phyloP scores from a whole-genome alignment of 2,329 filamentous ascomycete genomes.

The Scytalidium lignicola region DNA sequence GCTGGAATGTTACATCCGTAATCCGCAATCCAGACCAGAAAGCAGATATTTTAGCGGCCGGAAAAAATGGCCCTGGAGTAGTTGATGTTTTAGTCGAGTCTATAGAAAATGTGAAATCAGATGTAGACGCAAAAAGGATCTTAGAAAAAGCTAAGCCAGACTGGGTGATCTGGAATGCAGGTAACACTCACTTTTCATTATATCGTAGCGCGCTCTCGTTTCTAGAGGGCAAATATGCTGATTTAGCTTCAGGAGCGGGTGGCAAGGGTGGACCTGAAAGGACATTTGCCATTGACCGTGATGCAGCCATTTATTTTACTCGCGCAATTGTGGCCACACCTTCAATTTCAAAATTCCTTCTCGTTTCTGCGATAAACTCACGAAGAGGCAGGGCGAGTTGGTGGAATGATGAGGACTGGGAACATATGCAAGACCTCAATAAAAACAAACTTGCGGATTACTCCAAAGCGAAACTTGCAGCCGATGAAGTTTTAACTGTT shows the following conservation, averaged over 20 bases:
- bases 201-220: background rate
- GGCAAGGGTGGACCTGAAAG: constrained; percentile 53
- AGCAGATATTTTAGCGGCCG: constrained; percentile 50
- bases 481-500: constrained; percentile 52
- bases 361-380: constrained; percentile 57
- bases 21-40: constrained; percentile 70
- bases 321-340: constrained; percentile 51
- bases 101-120: constrained; percentile 64
- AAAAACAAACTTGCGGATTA: constrained; percentile 44
- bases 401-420: constrained; percentile 49
- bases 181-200: constrained; percentile 32
- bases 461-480: constrained; percentile 55
- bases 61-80: constrained; percentile 47
- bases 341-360: constrained; percentile 55
- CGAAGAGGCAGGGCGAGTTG: constrained; percentile 47
- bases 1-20: constrained; percentile 73
- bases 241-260: constrained; percentile 43
- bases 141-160: constrained; percentile 57
- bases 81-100: constrained; percentile 66
- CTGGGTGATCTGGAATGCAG: constrained; percentile 65
- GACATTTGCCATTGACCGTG: constrained; percentile 55
- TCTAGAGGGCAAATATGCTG: background rate
- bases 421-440: constrained; percentile 32
- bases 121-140: constrained; percentile 56
- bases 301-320: constrained; percentile 60